Conservation (phyloP, 2,329 filamentous ascomycete species). For the Aciculosporium take region DNA sequence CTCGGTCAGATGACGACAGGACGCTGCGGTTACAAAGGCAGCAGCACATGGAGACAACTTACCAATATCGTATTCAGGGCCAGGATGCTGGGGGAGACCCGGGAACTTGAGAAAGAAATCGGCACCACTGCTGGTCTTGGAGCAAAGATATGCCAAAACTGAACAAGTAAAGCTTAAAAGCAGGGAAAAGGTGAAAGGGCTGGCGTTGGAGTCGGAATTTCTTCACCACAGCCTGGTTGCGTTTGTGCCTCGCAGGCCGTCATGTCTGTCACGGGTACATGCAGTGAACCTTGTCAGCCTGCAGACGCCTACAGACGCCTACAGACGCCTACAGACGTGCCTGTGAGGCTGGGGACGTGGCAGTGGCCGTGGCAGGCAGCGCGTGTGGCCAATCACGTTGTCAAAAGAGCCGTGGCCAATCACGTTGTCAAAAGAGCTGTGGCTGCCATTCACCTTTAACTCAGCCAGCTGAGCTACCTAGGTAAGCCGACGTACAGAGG, state of each 20-base stretch:
- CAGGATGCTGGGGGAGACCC: not conserved
- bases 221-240: not conserved
- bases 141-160: not conserved
- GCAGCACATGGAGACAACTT: not conserved
- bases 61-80: not conserved
- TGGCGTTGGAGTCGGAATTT: not conserved
- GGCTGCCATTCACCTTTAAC: not conserved
- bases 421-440: not conserved
- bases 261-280: no score
- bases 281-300: no score
- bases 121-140: not conserved
- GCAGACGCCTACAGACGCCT: no score
- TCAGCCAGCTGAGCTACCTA: not conserved
- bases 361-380: no score
- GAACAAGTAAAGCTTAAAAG: not conserved
- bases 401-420: not conserved
- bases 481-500: no score
- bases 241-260: not conserved
- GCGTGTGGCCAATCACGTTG: slow-evolving; percentile 1
- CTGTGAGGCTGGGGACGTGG: no score
- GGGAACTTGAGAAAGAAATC: not conserved
- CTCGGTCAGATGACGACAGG: not conserved
- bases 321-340: no score
- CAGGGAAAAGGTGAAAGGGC: not conserved
- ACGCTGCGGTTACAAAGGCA: not conserved